These are phyloP conservation scores for Emericellopsis cladophorae DNA, from an alignment of 2,329 filamentous ascomycete genomes.

Conservation along the genomic window DNA sequence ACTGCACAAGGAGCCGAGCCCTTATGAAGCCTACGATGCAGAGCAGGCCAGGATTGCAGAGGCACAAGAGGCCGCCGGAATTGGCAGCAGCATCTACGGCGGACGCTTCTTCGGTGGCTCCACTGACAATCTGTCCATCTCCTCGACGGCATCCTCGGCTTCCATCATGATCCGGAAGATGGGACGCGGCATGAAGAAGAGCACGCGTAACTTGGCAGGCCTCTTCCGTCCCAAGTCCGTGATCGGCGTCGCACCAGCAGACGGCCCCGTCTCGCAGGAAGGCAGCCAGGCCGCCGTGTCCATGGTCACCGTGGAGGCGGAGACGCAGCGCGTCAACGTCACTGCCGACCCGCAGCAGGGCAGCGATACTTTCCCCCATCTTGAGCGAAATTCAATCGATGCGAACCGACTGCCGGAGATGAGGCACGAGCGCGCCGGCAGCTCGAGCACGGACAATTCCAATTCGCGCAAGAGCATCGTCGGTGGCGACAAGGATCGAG, in stretches of 20 bases:
- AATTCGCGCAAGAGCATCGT: constrained; percentile 74
- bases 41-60: constrained; percentile 87
- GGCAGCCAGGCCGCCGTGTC: constrained; percentile 76
- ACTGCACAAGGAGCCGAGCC: constrained; percentile 51
- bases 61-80: constrained; percentile 81
- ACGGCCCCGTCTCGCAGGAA: constrained; percentile 46
- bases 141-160: constrained; percentile 78
- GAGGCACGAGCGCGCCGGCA: constrained; percentile 37
- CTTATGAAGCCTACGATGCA: constrained; percentile 59
- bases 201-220: constrained; percentile 79
- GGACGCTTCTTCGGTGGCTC: constrained; percentile 80
- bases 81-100: constrained; percentile 89
- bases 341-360: constrained; percentile 56
- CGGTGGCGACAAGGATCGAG: constrained; percentile 78
- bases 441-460: constrained; percentile 47
- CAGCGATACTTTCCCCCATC: constrained; percentile 61
- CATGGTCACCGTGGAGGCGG: constrained; percentile 91
- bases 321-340: constrained; percentile 72
- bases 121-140: constrained; percentile 88
- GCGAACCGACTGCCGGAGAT: constrained; percentile 34
- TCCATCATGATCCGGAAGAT: constrained; percentile 97
- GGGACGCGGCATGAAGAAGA: constrained; percentile 97
- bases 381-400: constrained; percentile 75
- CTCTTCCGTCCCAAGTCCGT: constrained; percentile 92
- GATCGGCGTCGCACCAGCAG: constrained; percentile 62